phyloP scores from a whole-genome alignment of 2,329 filamentous ascomycete genomes.

The Microdochium paspali region DNA sequence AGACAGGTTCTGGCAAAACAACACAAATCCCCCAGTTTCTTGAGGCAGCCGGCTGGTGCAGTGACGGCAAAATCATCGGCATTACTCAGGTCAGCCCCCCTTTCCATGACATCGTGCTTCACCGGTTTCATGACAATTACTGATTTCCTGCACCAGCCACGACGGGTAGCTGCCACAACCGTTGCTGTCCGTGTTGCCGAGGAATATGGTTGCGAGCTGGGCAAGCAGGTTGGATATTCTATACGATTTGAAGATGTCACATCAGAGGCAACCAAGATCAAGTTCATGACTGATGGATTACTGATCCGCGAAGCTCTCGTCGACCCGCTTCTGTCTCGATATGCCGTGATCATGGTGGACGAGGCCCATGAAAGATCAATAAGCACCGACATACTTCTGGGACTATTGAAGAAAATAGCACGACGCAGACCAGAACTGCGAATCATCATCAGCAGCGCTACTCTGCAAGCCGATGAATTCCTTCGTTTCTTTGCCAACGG shows the following conservation, averaged over 20 bases:
- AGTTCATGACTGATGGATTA: slow-evolving; percentile 91
- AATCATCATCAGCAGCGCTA: slow-evolving; percentile 88
- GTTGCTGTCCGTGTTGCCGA: slow-evolving; percentile 84
- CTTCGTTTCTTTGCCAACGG: slow-evolving; percentile 59
- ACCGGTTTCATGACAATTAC: no score
- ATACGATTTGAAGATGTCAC: slow-evolving; percentile 90
- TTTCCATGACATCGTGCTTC: no score
- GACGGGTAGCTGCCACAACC: slow-evolving; percentile 82
- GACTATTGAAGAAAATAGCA: slow-evolving; percentile 82
- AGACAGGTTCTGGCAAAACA: slow-evolving; percentile 92
- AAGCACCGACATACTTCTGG: slow-evolving; percentile 84
- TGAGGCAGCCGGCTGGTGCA: slow-evolving; percentile 81
- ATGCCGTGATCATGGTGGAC: slow-evolving; percentile 96
- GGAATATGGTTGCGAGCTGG: slow-evolving; percentile 76
- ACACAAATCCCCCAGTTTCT: slow-evolving; percentile 93
- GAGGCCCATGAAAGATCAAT: slow-evolving; percentile 92
- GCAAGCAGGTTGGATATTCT: slow-evolving; percentile 87
- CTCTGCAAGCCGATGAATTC: slow-evolving; percentile 82
- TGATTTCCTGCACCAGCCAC: slow-evolving; percentile 46
- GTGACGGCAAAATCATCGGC: slow-evolving; percentile 71
- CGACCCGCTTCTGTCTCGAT: slow-evolving; percentile 81
- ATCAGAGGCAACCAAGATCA: slow-evolving; percentile 75
- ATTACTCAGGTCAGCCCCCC: slow-evolving; percentile 84
- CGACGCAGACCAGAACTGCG: slow-evolving; percentile 72
- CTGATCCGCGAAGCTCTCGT: slow-evolving; percentile 86